These are phyloP conservation scores for Corymbia maculata DNA, from an alignment of 345 rosid genomes.

Conservation along the genomic window DNA sequence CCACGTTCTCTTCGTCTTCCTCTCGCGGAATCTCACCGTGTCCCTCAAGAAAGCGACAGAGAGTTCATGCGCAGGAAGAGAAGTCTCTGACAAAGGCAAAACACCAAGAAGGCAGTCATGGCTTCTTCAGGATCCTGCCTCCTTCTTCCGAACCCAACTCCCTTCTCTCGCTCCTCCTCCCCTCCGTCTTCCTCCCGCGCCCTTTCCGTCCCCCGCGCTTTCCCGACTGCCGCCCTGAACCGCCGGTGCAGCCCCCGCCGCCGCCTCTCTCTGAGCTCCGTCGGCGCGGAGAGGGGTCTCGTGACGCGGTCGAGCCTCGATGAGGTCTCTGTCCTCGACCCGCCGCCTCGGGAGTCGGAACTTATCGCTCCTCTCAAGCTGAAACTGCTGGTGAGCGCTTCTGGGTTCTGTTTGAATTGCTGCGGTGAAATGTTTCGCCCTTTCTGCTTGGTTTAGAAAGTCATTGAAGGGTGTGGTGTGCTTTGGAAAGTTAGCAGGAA, in stretches of 20 bases:
- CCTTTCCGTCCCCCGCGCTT: neutral
- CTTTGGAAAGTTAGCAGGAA: neutral
- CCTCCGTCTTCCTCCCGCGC: neutral
- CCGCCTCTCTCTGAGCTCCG: neutral
- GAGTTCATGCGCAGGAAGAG: neutral
- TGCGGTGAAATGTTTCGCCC: neutral
- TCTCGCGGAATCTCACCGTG: neutral
- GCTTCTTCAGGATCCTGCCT: neutral
- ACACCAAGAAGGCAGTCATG: neutral
- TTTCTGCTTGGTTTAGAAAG: neutral
- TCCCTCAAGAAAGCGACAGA: neutral
- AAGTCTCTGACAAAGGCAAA: neutral
- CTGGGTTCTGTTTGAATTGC: neutral
- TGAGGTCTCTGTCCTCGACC: slow-evolving; percentile 7
- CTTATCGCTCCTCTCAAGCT: neutral
- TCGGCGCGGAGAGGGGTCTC: neutral
- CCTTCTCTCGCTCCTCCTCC: neutral
- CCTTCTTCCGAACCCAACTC: neutral
- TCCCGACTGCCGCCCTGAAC: neutral
- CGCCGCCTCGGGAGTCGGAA: neutral
- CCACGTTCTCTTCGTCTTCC: neutral
- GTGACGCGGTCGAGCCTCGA: neutral
- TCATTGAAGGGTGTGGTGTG: neutral
- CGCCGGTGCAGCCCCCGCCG: neutral
- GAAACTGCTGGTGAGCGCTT: neutral